These are phyloP conservation scores for Backusella sp. DNA, from an alignment of 192 early-diverging fungal genomes.

Conservation along the genomic window DNA sequence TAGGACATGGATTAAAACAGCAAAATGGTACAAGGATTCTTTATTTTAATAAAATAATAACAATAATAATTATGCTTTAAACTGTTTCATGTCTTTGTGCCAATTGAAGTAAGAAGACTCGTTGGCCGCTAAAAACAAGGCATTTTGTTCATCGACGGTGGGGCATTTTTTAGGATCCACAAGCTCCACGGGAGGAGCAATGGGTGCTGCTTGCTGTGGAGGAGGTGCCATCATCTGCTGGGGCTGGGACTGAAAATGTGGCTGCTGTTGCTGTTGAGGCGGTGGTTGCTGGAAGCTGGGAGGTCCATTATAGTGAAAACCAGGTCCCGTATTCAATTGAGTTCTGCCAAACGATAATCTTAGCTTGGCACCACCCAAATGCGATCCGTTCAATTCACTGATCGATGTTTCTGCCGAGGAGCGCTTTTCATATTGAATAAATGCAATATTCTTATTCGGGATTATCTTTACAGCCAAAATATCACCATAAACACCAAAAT, in stretches of 20 bases:
- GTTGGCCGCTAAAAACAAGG: background rate
- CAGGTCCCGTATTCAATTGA: slow-evolving; percentile 2
- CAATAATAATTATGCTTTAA: background rate
- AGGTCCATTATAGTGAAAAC: background rate
- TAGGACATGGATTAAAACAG: background rate
- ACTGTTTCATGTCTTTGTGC: background rate
- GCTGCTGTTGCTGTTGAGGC: background rate
- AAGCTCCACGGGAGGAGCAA: background rate
- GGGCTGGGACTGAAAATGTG: background rate
- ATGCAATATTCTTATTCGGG: slow-evolving; percentile 12
- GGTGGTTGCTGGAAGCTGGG: background rate
- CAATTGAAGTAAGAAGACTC: background rate
- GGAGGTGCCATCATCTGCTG: background rate
- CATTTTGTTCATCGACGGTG: slow-evolving; percentile 6
- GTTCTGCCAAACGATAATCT: slow-evolving; percentile 21
- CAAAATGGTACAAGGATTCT: background rate
- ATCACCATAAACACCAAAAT: slow-evolving; percentile 11
- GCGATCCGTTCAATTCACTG: slow-evolving; percentile 14
- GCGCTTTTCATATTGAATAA: slow-evolving; percentile 11
- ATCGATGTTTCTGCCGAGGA: slow-evolving; percentile 7
- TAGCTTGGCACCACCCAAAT: slow-evolving; percentile 12
- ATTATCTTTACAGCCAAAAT: slow-evolving; percentile 14
- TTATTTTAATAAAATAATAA: background rate
- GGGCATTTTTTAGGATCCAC: slow-evolving; percentile 3
- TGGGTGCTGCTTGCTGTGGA: background rate